These are phyloP conservation scores for Tuber brumale DNA, from an alignment of 495 filamentous ascomycete genomes.

Conservation along the genomic window DNA sequence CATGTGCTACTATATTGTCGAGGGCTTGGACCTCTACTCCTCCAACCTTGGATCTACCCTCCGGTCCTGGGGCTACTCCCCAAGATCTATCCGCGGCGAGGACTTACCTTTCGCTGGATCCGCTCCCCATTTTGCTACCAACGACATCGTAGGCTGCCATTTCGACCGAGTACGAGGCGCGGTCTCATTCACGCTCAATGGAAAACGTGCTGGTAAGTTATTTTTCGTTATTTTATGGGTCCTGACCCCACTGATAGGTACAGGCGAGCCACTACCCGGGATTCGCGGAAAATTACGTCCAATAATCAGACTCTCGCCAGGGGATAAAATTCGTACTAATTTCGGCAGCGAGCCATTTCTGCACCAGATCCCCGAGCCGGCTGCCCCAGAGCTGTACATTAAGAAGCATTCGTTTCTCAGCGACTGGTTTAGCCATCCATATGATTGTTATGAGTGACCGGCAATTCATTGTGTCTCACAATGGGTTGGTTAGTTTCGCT, in stretches of 20 bases:
- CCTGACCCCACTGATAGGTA: neutral
- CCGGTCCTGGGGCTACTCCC: slow-evolving; percentile 9
- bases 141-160: slow-evolving; percentile 12
- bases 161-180: slow-evolving; percentile 1
- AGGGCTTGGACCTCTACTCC: neutral
- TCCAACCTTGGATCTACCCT: neutral
- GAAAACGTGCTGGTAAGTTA: slow-evolving; percentile 7
- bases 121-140: neutral
- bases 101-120: neutral
- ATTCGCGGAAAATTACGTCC: too few species aligned
- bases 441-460: too few species aligned
- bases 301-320: neutral
- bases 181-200: slow-evolving; percentile 17
- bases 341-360: slow-evolving; percentile 6
- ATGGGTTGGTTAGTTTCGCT: too few species aligned
- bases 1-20: neutral
- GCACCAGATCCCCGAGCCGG: neutral
- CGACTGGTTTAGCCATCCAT: too few species aligned
- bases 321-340: slow-evolving; percentile 6
- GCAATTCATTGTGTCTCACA: too few species aligned
- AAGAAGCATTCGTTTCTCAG: too few species aligned
- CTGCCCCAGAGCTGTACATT: neutral
- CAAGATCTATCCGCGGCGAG: neutral
- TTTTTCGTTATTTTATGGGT: neutral
- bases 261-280: neutral